phyloP scores from a whole-genome alignment of 225 moss, liverwort and hornwort genomes.

The Rhytidiadelphus loreus region DNA sequence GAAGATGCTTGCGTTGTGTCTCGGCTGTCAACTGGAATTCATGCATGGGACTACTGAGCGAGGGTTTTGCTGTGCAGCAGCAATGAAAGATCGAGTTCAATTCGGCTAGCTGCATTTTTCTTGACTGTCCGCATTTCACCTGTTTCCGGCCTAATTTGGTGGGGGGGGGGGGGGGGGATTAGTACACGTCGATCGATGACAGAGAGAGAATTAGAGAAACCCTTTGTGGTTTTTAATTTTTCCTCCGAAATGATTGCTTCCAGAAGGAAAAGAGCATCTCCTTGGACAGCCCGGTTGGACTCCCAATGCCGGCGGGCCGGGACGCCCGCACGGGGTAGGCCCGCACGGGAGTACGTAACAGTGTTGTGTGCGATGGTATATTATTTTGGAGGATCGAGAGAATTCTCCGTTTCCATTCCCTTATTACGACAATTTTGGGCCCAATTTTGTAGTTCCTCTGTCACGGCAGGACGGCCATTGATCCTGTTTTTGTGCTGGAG shows the following conservation, averaged over 20 bases:
- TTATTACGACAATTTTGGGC: background rate
- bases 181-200: background rate
- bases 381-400: background rate
- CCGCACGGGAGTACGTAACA: background rate
- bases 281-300: background rate
- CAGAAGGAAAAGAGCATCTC: conserved; percentile 2
- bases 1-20: background rate
- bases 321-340: background rate
- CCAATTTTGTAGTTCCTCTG: background rate
- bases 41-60: no score
- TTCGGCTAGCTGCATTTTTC: background rate
- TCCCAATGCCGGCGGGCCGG: background rate
- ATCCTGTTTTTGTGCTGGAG: background rate
- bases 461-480: background rate
- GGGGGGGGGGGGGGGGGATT: no score
- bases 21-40: background rate
- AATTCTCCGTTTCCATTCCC: background rate
- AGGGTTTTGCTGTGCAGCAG: no score
- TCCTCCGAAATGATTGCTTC: background rate
- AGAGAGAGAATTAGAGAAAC: no score
- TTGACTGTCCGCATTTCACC: background rate
- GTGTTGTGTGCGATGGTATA: background rate
- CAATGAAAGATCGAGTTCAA: no score
- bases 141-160: background rate
- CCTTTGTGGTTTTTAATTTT: background rate